Evolutionary conservation across 306 rosid genomes (phyloP), one percentile per base, ranked within the genome.

Genomic region (Mimosa pudica): DNA sequence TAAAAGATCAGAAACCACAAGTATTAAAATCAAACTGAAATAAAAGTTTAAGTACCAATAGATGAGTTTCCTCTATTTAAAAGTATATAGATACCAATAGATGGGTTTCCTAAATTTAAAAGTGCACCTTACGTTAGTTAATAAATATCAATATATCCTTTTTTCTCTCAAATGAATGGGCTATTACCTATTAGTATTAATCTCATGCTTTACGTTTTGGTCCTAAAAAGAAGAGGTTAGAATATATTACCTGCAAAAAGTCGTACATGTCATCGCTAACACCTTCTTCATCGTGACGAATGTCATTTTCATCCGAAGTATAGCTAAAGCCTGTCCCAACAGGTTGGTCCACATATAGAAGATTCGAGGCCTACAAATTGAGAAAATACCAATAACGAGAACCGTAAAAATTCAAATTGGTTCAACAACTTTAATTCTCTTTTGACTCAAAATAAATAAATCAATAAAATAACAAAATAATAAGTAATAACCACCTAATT

Each of bases 261-360:
- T 94, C 90, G 30, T 88, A 94, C 80, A 94, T 84, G 70, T 94
- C 98, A 81, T 87, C 83, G 87, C 98, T 94, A 17, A 94, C 90
- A 0, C 95, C 98, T 7, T n/a, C 71, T 89, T 94, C 98, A 35
- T 88, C 85, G 11, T 87, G 91, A 58, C 88, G 97, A 79, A 89
- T 80, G 65, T 94, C 97, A 60, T 13, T 18, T 0, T 79, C 82
- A 61, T 91, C 77, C 2, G 92, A 79, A 51, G 87, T 78, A 44
- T 89, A 94, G 78, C 98, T 94, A 80, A 92, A 94, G 46, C 98
- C 98, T 18, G 98, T 91, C 20, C 98, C 98, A 4, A 78, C 76
- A 8, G 98, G 98, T 85, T 94, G 98, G 89, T 94, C 97, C 24
- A 94, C 97, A 68, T 68, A 92, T 13, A 92, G 77, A 78, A 94